phyloP scores from a whole-genome alignment of 2,329 filamentous ascomycete species.

The Geosmithia flava region DNA sequence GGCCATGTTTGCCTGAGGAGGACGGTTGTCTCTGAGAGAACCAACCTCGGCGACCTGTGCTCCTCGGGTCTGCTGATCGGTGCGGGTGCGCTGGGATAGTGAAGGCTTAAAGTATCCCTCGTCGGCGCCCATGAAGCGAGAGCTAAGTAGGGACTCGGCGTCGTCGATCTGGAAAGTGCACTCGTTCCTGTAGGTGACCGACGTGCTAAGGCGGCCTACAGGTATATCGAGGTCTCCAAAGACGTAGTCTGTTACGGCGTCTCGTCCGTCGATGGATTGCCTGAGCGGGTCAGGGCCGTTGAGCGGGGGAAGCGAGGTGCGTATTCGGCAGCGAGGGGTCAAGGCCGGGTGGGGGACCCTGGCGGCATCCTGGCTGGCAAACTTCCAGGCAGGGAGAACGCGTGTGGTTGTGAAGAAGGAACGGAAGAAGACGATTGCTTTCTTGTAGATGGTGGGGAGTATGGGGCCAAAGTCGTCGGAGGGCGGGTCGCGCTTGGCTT shows the following conservation, averaged over 20 bases:
- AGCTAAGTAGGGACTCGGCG: constrained; percentile 80
- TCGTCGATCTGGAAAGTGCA: constrained; percentile 89
- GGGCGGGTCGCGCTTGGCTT: constrained; percentile 33
- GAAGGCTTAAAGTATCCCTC: constrained; percentile 80
- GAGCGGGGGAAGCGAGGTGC: constrained; percentile 43
- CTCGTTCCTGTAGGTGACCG: constrained; percentile 75
- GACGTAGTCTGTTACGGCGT: constrained; percentile 55
- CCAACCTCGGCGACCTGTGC: constrained; percentile 44
- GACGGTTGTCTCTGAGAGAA: constrained; percentile 57
- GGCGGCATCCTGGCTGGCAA: constrained; percentile 58
- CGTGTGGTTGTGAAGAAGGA: constrained; percentile 75
- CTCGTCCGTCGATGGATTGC: constrained; percentile 22
- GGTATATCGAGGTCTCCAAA: constrained; percentile 82
- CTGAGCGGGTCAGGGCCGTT: constrained; percentile 53
- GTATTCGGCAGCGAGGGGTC: constrained; percentile 69
- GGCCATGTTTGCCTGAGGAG: constrained; percentile 22
- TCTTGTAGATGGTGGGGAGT: constrained; percentile 89
- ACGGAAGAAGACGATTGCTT: constrained; percentile 88
- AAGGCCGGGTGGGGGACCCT: constrained; percentile 59
- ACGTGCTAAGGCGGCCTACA: constrained; percentile 69
- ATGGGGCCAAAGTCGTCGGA: constrained; percentile 46
- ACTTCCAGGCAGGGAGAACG: constrained; percentile 77
- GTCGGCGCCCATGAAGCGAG: constrained; percentile 83
- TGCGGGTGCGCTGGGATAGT: constrained; percentile 41
- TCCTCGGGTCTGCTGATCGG: constrained; percentile 6